Evolutionary conservation across 306 rosid genomes (phyloP), one percentile per base, ranked within the genome.

Genomic region (Trichosanthes cucumerina): DNA sequence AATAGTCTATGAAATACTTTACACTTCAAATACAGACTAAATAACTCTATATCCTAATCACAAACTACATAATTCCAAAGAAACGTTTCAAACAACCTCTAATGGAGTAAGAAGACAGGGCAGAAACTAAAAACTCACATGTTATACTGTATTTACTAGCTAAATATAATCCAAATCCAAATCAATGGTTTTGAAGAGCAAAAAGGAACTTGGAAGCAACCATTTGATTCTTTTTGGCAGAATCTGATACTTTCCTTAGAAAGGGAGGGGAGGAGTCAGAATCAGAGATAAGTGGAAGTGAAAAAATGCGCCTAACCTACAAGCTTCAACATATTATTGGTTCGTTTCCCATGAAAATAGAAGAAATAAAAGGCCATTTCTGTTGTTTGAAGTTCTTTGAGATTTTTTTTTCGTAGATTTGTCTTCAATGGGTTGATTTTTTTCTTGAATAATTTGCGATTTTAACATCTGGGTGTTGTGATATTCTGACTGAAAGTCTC

Each of bases 221-320:
- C 72, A 19, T 76, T 77, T 78, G 62, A 76, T 72, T 82, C 64
- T 78, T 79, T 84, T 62, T 77, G 83, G 44, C 91, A 84, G 91
- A 93, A 93, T 93, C 97, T 91, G 83, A 76, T 79, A 80, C 56
- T 26, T 53, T 75, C 77, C 80, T 79, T 78, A 31, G 68, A 57
- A 72, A 46, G 54, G 71, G 80, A 13, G 71, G 54, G 65, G 41
- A 62, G 39, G 69, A 83, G 65, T 63, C 9, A 81, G 23, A 46
- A 60, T 16, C 46, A 52, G 71, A 56, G 70, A 76, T 59, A 65
- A 41, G 57, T 21, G 18, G 58, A 76, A 75, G 79, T n/a, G 50
- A 0, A 16, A 16, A 71, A 44, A n/a, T 21, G 57, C 12, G 9
- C 21, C 76, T 71, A 26, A 41, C 11, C 76, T 71, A 71, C 76